Percentiles rank a stretch among this genome's conserved stretches.
Conservation (phyloP, 768 basidiomycete species). For the Suillus discolor region DNA sequence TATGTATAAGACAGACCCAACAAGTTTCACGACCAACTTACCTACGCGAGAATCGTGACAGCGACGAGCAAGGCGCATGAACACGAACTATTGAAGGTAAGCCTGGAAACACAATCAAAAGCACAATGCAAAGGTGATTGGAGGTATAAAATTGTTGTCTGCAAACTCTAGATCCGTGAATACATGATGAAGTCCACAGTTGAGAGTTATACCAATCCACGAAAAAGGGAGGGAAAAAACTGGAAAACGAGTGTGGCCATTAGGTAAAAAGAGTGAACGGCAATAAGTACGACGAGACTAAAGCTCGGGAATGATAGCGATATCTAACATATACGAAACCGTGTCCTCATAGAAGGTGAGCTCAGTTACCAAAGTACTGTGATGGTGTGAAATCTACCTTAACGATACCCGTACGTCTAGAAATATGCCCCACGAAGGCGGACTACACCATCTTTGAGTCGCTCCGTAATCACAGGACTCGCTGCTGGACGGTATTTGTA, state of each 20-base stretch:
- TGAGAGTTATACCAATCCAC: neutral
- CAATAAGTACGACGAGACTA: neutral
- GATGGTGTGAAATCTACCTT: neutral
- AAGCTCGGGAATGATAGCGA: neutral
- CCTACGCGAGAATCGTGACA: neutral
- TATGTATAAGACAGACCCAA: neutral
- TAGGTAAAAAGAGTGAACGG: neutral
- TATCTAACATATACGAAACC: neutral
- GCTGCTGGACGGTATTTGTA: slow-evolving; percentile 84
- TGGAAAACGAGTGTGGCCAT: neutral
- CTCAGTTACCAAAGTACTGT: neutral
- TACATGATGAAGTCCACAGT: neutral
- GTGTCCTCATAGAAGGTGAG: neutral
- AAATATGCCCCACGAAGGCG: slow-evolving; percentile 71
- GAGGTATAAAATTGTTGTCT: no score
- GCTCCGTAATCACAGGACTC: slow-evolving; percentile 80
- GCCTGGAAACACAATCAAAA: no score
- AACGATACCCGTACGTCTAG: neutral
- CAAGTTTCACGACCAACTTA: neutral
- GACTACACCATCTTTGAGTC: slow-evolving; percentile 67
- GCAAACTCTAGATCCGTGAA: no score
- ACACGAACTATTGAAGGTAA: neutral
- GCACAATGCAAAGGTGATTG: neutral
- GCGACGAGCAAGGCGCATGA: neutral
- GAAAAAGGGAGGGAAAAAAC: no score